These are phyloP conservation scores for Alternaria ethzedia DNA, from an alignment of 2,329 filamentous ascomycete species.

Conservation along the genomic window DNA sequence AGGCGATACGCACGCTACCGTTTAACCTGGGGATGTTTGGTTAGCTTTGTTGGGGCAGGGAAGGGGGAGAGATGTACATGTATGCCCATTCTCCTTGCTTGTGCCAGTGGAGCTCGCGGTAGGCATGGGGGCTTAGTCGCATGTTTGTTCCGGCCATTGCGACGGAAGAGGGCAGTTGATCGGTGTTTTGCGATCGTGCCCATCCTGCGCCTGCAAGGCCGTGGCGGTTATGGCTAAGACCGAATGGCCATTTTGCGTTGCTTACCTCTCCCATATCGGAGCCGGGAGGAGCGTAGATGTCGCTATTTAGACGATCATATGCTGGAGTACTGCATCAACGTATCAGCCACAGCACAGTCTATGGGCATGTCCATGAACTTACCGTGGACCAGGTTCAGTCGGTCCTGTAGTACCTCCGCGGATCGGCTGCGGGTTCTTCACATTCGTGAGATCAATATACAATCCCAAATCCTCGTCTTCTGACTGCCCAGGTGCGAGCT, in stretches of 20 bases:
- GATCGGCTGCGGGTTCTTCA: slow-evolving; percentile 52
- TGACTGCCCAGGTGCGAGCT: slow-evolving; percentile 46
- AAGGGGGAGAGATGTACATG: slow-evolving; percentile 34
- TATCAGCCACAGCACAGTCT: rapidly evolving
- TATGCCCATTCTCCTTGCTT: slow-evolving; percentile 61
- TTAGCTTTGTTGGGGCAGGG: not conserved
- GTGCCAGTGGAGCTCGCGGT: slow-evolving; percentile 70
- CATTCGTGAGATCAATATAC: slow-evolving; percentile 47
- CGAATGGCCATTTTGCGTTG: slow-evolving; percentile 54
- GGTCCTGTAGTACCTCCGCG: slow-evolving; percentile 45
- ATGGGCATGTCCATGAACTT: not conserved
- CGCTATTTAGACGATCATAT: slow-evolving; percentile 50
- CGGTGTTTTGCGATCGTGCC: slow-evolving; percentile 51
- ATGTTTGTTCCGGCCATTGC: slow-evolving; percentile 55
- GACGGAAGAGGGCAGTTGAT: slow-evolving; percentile 48
- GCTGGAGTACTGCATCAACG: not conserved
- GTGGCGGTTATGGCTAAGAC: slow-evolving; percentile 50
- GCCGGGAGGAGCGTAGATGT: slow-evolving; percentile 48
- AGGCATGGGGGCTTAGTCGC: slow-evolving; percentile 55
- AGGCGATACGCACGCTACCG: slow-evolving; percentile 58
- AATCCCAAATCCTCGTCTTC: slow-evolving; percentile 48
- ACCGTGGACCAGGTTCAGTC: slow-evolving; percentile 49
- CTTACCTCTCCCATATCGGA: slow-evolving; percentile 49
- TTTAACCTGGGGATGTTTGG: slow-evolving; percentile 41
- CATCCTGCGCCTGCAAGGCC: slow-evolving; percentile 50